Evolutionary conservation across 1,139 yeast species (phyloP), one percentile per base, ranked within the genome.

Genomic region (Hansenula sp.): DNA sequence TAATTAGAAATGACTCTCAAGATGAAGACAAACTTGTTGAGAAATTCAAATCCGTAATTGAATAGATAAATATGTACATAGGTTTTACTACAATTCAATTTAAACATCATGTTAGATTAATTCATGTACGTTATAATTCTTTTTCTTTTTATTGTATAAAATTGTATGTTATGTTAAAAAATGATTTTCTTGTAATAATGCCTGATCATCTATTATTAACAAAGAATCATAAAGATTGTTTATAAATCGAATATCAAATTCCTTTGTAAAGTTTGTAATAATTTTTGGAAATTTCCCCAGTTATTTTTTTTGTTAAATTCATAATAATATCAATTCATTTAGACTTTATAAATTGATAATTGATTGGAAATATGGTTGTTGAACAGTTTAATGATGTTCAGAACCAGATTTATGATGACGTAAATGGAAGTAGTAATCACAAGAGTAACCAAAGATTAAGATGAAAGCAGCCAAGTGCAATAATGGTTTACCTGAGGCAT

Each of bases 361-460:
- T 31, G 13, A 33, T 39, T n/a, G n/a, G n/a, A n/a, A n/a, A 21
- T 21, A 9, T 21, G 25, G 25, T 21, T 21, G 45, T 21, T 47
- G 43, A 39, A 39, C 38, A 21, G 37, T 40, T 47, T 48, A 50
- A 43, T 55, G 57, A 47, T 55, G 56, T 48, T 50, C 60, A 28
- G 27, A 27, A 45, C 57, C 55, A 33, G 49, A 47, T 48, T 57
- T 57, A 55, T 78, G 81, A 66, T 79, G 85, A 62, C 84, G 76
- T 61, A 80, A 72, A 63, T 91, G 97, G 80, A 88, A 80, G 77
- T 84, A 87, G 82, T 91, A 91, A 74, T 90, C 97, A 75, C 89
- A 76, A 57, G 91, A 77, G 84, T 91, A 91, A 63, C 97, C 97
- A 53, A 87, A 72, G 52, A 79, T 67, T 59, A 89, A 68, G 66